phyloP scores from a whole-genome alignment of 2,329 filamentous ascomycete species.

The Talaromyces amestolkiae region DNA sequence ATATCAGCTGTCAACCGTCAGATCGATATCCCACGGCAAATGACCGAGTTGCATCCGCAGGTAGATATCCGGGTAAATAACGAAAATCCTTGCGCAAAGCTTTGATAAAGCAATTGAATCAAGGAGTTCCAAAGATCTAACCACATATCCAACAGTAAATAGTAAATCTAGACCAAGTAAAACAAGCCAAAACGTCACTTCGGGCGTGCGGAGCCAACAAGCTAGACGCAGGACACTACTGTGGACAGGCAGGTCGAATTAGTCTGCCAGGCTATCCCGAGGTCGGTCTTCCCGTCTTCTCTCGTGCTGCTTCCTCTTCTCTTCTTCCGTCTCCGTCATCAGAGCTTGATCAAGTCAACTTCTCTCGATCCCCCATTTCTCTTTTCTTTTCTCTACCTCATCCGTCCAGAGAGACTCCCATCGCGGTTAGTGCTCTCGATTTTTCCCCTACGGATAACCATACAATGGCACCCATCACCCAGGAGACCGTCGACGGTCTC shows the following conservation, averaged over 20 bases:
- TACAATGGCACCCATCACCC: constrained; percentile 81
- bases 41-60: neutral
- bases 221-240: neutral
- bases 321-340: constrained; percentile 10
- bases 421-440: constrained; percentile 11
- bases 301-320: constrained; percentile 1
- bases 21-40: neutral
- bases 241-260: neutral
- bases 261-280: constrained; percentile 7
- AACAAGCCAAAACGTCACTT: neutral
- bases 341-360: constrained; percentile 13
- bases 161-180: neutral
- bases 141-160: neutral
- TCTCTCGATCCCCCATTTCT: neutral
- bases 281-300: constrained; percentile 13
- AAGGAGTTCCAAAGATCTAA: neutral
- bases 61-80: neutral
- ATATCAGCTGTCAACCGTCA: neutral
- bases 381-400: constrained; percentile 10
- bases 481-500: constrained; percentile 75
- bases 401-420: constrained; percentile 17
- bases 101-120: neutral
- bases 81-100: neutral
- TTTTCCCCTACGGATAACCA: constrained; percentile 19
- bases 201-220: constrained; percentile 1